Evolutionary conservation across 345 rosid genomes (phyloP).

Genomic region (Cochlearia excelsa): DNA sequence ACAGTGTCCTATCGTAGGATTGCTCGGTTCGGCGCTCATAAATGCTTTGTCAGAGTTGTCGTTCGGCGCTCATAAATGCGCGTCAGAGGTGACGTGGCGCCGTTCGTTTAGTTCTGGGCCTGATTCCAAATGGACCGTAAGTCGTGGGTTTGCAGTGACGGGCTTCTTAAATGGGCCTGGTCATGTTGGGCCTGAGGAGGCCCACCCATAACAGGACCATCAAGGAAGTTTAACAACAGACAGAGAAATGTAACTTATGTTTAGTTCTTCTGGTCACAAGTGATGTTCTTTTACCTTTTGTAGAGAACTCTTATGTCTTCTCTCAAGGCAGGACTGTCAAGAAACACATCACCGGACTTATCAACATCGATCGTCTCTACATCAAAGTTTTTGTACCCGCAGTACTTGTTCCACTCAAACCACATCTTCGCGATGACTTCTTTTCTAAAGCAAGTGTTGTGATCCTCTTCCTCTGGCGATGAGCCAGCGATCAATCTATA

Average conservation of each 20-base stretch:
- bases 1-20: no score
- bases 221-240: not conserved
- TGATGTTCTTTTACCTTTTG: slow-evolving; percentile 53
- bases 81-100: no score
- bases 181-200: no score
- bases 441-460: slow-evolving; percentile 70
- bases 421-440: slow-evolving; percentile 87
- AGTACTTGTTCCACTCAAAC: slow-evolving; percentile 90
- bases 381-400: slow-evolving; percentile 61
- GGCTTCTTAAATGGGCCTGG: no score
- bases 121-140: no score
- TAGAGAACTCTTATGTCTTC: slow-evolving; percentile 62
- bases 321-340: slow-evolving; percentile 54
- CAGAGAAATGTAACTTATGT: not conserved
- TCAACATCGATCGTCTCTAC: slow-evolving; percentile 56
- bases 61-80: no score
- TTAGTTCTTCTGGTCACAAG: not conserved
- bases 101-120: no score
- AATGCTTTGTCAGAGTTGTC: no score
- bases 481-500: slow-evolving; percentile 80
- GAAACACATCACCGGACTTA: slow-evolving; percentile 56
- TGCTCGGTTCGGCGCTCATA: no score
- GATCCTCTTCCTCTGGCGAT: slow-evolving; percentile 86
- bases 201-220: slow-evolving; percentile 5
- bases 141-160: no score